Base-by-base conservation (phyloP, 495 filamentous ascomycete species). In the Annulohypoxylon nitens region DNA sequence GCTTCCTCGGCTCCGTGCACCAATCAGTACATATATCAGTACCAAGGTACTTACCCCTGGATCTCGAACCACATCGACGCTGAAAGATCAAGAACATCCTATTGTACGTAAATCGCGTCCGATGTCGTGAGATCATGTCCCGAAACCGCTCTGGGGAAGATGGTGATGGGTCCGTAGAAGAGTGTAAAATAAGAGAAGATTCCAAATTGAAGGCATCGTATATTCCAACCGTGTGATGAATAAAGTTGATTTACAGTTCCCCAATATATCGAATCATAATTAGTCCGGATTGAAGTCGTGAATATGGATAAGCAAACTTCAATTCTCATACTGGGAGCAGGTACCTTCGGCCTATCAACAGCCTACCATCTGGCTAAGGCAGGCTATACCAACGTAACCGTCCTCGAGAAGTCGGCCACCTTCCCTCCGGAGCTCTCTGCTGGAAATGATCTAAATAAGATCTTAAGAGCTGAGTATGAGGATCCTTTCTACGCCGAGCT, bases 361-460 rank as follows among this genome's bases (percentile, higher is more conserved):
- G 86, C 84, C 37, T 79, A 86, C 20, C 85, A 86, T 71, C 78
- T 87, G 14, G 69, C 79, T 7, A 75, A 80, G 8, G 70, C 80
- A 8, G 85, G 82, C 23, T 84, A 86, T 61, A 80, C 55, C 51
- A 66, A 83, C 62, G 80, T 88, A 59, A 79, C 78, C 2, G 76
- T 87, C 25, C 81, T 86, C 20, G 85, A 87, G 39, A 78, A 81
- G 39, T 83, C 78, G 30, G 66, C 75, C 1, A 76, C 80, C 9
- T 80, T 85, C 20, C 84, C 84, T 16, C 76, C 82, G 3, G 64
- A 75, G 2, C 81, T 73, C 48, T 86, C 84, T 0, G 86, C 86
- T 7, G 85, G 81, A 30, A 82, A 83, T 64, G 86, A 89, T 69
- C 67, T 87, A 33, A 89, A 87, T 72, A 88, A 89, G 78, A 88